phyloP scores from a whole-genome alignment of 2,329 filamentous ascomycete genomes.

The Paraphaeosphaeria minitans region DNA sequence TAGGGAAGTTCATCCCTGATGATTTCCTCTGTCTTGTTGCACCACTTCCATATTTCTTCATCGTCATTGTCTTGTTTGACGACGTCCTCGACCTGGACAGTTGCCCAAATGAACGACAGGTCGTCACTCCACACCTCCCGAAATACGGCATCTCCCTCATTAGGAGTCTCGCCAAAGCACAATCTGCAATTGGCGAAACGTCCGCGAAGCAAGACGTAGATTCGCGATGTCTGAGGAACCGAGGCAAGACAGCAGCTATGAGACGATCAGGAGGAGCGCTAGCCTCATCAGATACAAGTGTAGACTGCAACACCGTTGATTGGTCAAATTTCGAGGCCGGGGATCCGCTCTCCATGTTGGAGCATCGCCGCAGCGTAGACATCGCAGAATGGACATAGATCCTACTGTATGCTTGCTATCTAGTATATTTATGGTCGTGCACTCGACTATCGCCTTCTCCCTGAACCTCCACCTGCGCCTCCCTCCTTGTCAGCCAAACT shows the following conservation, averaged over 20 bases:
- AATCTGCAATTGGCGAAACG: constrained; percentile 25
- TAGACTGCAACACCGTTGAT: too few relatives aligned
- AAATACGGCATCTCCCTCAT: constrained; percentile 30
- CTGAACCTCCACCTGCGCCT: constrained; percentile 45
- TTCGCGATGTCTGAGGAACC: constrained; percentile 24
- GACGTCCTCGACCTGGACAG: neutral
- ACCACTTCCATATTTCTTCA: neutral
- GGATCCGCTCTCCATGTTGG: too few relatives aligned
- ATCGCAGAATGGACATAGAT: neutral
- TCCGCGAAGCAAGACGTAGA: constrained; percentile 24
- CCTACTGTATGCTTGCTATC: too few relatives aligned
- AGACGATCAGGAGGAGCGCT: too few relatives aligned
- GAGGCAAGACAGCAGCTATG: constrained; percentile 21
- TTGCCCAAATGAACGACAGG: constrained; percentile 12
- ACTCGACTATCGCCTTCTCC: constrained; percentile 37
- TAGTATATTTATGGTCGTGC: too few relatives aligned
- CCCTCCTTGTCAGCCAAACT: constrained; percentile 75
- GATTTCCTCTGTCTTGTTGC: neutral
- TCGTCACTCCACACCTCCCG: constrained; percentile 20
- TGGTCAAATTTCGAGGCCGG: too few relatives aligned
- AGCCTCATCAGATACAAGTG: too few relatives aligned
- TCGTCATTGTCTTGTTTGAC: neutral
- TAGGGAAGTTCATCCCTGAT: constrained; percentile 14
- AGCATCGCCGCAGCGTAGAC: too few relatives aligned
- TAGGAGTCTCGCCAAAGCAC: constrained; percentile 21